Evolutionary conservation across 371 early-diverging fungal species (phyloP).

Genomic region (Umbelopsis sp.): DNA sequence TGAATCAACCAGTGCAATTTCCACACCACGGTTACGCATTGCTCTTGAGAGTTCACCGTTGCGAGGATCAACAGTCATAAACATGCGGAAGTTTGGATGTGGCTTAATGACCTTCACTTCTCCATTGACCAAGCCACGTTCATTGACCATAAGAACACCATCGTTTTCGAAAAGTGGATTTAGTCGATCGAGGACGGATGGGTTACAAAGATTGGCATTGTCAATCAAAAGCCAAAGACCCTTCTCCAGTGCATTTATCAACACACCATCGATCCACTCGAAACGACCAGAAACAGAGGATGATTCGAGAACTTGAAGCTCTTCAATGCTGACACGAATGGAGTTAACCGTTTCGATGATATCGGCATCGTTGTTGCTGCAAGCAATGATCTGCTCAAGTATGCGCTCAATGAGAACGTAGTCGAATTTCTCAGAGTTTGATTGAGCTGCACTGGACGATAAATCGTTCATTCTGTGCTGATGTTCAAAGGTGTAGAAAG

Average conservation of each 20-base stretch:
- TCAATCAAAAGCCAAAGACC: constrained; percentile 99
- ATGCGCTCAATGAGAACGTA: constrained; percentile 40
- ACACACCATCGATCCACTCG: constrained; percentile 97
- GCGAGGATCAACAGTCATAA: constrained; percentile 97
- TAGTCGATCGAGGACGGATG: constrained; percentile 94
- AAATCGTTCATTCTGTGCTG: constrained; percentile 33
- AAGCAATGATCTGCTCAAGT: constrained; percentile 32
- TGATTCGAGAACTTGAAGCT: constrained; percentile 53
- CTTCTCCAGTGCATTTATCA: constrained; percentile 91
- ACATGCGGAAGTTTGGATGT: constrained; percentile 96
- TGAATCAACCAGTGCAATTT: constrained; percentile 72
- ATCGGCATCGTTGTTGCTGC: constrained; percentile 29
- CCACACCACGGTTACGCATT: constrained; percentile 97
- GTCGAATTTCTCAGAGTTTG: constrained; percentile 32
- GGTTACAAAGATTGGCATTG: constrained; percentile 97
- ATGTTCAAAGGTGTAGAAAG: constrained; percentile 44
- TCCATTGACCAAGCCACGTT: constrained; percentile 87
- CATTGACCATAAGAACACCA: constrained; percentile 89
- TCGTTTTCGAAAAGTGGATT: constrained; percentile 93
- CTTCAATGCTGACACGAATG: constrained; percentile 24
- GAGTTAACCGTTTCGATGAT: constrained; percentile 23
- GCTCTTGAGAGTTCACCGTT: constrained; percentile 95
- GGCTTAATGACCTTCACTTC: constrained; percentile 83
- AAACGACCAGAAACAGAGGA: constrained; percentile 78
- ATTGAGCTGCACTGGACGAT: constrained; percentile 19